A percentile compares a stretch with the other conserved stretches of the same genome.
Conservation (phyloP, 1,284 basidiomycete genomes). For the Sanghuangporus baumii region DNA sequence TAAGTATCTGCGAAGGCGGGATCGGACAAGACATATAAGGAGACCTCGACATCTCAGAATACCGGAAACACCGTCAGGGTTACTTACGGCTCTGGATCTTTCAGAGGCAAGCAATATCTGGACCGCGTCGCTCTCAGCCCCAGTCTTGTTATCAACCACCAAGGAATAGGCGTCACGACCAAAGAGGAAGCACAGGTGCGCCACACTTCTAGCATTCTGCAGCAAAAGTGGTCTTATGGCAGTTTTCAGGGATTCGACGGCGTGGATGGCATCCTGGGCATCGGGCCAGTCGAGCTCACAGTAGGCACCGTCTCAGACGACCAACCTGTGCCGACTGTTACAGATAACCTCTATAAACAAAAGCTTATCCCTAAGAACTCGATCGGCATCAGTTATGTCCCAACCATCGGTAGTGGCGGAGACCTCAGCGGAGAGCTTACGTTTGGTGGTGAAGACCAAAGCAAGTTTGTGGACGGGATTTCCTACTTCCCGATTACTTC, state of each 20-base stretch:
- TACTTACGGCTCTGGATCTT: conserved; percentile 44
- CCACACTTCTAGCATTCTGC: not conserved
- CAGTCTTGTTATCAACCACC: conserved; percentile 38
- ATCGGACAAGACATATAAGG: conserved; percentile 37
- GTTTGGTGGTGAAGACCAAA: conserved; percentile 19
- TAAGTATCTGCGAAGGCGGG: conserved; percentile 37
- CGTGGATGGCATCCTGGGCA: conserved; percentile 31
- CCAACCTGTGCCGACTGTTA: conserved; percentile 31
- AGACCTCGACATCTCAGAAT: conserved; percentile 36
- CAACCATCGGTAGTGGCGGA: conserved; percentile 30
- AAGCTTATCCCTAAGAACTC: conserved; percentile 37
- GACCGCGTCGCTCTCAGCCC: conserved; percentile 42
- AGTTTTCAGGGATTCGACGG: conserved; percentile 28
- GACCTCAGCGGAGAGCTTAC: conserved; percentile 23
- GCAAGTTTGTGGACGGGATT: conserved; percentile 35
- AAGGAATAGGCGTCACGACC: conserved; percentile 47
- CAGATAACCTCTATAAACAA: conserved; percentile 37
- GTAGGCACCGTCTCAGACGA: conserved; percentile 27
- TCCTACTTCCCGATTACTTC: conserved; percentile 47
- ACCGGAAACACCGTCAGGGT: conserved; percentile 42
- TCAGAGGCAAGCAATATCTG: conserved; percentile 44
- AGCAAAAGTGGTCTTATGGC: not conserved
- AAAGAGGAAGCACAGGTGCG: conserved; percentile 21
- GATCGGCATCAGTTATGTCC: conserved; percentile 47
- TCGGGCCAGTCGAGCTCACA: conserved; percentile 49